Evolutionary conservation across 2,329 filamentous ascomycete genomes (phyloP).

Genomic region (Trichoderma brevicompactum): DNA sequence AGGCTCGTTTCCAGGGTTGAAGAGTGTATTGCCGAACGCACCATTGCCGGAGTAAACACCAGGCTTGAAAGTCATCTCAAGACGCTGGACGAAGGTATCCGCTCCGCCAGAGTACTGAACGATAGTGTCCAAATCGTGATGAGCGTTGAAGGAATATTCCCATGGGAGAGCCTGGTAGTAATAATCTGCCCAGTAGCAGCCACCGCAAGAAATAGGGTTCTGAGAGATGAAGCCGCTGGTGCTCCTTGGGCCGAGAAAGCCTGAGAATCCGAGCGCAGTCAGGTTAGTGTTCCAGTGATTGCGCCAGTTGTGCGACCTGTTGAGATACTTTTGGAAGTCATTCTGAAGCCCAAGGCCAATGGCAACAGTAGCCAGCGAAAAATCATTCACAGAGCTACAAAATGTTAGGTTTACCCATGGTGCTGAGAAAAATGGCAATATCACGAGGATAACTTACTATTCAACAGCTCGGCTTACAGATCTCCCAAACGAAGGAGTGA

Average conservation of each 20-base stretch:
- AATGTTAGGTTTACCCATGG: not conserved
- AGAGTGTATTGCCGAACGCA: constrained; percentile 59
- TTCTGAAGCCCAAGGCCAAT: constrained; percentile 55
- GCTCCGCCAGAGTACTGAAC: constrained; percentile 60
- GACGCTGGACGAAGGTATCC: constrained; percentile 57
- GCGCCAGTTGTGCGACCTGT: constrained; percentile 69
- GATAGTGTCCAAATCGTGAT: constrained; percentile 64
- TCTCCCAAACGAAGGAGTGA: constrained; percentile 64
- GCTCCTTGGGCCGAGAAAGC: constrained; percentile 67
- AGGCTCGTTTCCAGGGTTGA: constrained; percentile 71
- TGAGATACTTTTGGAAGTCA: constrained; percentile 63
- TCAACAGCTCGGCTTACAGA: constrained; percentile 69
- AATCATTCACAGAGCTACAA: constrained; percentile 65
- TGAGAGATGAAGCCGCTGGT: constrained; percentile 55
- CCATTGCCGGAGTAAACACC: constrained; percentile 49
- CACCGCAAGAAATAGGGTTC: constrained; percentile 62
- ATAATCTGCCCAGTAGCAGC: constrained; percentile 68
- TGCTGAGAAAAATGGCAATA: not conserved
- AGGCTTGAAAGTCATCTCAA: constrained; percentile 64
- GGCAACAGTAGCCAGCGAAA: constrained; percentile 68
- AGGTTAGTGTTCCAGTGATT: constrained; percentile 70
- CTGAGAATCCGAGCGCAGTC: constrained; percentile 62
- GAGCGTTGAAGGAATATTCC: constrained; percentile 71
- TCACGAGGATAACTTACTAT: constrained; percentile 49
- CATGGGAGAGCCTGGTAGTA: constrained; percentile 65